phyloP scores from a whole-genome alignment of 139 green algal species.

The Micractinium conductrix region DNA sequence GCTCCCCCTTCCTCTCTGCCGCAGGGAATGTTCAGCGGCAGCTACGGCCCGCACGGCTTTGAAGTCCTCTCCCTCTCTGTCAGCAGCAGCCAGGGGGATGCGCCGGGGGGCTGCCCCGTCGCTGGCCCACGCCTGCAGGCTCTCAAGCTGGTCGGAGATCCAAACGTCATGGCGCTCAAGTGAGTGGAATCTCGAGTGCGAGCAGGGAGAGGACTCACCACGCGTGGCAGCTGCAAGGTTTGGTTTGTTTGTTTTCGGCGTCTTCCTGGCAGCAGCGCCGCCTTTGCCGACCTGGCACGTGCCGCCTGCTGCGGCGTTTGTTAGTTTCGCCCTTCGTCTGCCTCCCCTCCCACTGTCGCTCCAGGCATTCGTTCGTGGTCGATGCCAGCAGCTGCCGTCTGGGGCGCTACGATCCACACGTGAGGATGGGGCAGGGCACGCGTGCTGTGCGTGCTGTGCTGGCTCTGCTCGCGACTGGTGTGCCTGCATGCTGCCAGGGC shows the following conservation, averaged over 20 bases:
- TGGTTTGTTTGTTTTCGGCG: too few relatives aligned
- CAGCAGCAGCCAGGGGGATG: neutral
- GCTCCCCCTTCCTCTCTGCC: neutral
- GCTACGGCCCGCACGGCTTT: conserved; percentile 21
- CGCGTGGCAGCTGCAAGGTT: too few relatives aligned
- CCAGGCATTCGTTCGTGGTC: conserved; percentile 19
- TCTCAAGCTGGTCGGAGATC: conserved; percentile 21
- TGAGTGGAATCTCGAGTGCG: too few relatives aligned
- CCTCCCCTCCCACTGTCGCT: neutral
- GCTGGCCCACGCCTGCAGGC: conserved; percentile 2
- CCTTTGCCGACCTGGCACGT: too few relatives aligned
- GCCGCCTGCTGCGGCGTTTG: too few relatives aligned
- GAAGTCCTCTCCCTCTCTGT: conserved; percentile 7
- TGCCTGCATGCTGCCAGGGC: too few relatives aligned
- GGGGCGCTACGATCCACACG: neutral
- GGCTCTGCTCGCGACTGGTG: too few relatives aligned
- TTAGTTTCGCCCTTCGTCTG: too few relatives aligned
- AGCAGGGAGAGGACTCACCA: too few relatives aligned
- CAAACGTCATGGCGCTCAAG: conserved; percentile 19
- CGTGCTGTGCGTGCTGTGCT: neutral
- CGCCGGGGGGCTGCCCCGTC: neutral
- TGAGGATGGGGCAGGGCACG: too few relatives aligned
- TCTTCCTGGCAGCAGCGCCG: too few relatives aligned
- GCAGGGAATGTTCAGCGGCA: conserved; percentile 6
- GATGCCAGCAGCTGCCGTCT: conserved; percentile 23